A percentile compares a stretch with the other conserved stretches of the same genome.
Conservation (phyloP, 257 asterid species). For the Ajuga chamaepitys region DNA sequence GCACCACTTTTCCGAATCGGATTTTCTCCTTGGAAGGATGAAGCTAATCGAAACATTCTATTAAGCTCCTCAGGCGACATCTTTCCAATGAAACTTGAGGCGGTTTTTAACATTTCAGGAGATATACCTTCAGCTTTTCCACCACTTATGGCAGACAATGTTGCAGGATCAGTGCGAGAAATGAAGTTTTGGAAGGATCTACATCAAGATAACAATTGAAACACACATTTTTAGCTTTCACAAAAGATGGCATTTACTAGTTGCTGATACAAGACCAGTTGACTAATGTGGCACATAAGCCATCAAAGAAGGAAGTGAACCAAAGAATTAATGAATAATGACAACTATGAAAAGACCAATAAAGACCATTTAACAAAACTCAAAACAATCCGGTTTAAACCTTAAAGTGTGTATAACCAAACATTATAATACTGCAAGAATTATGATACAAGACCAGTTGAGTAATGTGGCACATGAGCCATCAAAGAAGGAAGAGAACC, state of each 20-base stretch:
- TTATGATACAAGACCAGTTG: constrained; percentile 1
- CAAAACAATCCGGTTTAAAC: background rate
- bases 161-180: constrained; percentile 73
- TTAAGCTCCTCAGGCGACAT: constrained; percentile 93
- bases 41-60: constrained; percentile 70
- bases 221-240: constrained; percentile 12
- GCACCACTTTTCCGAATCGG: constrained; percentile 34
- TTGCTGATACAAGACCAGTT: background rate
- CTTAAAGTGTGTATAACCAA: background rate
- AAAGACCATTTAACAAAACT: background rate
- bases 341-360: background rate
- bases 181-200: constrained; percentile 83
- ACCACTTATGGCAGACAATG: constrained; percentile 63
- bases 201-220: constrained; percentile 14
- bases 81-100: constrained; percentile 59
- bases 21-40: constrained; percentile 62
- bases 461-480: constrained; percentile 6
- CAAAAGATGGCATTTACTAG: background rate
- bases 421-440: background rate
- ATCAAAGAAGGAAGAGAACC: background rate
- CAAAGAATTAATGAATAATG: background rate
- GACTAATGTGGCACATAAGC: constrained; percentile 2
- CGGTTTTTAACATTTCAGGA: constrained; percentile 84
- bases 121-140: constrained; percentile 69
- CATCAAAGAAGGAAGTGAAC: background rate